Evolutionary conservation across 2,329 filamentous ascomycete species (phyloP).

Genomic region (Teratosphaeria viscida): DNA sequence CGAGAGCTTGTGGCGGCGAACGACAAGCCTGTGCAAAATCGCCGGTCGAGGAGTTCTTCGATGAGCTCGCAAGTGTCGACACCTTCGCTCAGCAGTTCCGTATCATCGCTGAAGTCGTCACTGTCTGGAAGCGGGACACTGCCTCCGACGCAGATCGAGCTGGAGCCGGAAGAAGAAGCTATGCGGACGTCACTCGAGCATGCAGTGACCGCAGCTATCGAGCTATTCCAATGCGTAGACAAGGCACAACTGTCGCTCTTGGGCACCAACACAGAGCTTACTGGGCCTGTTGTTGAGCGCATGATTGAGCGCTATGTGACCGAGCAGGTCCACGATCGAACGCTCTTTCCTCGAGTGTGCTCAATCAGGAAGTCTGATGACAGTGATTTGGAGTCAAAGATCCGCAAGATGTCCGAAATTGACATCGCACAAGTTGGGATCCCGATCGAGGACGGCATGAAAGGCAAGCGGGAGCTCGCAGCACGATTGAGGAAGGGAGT

Average conservation of each 20-base stretch:
- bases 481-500: conserved; percentile 67
- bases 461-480: conserved; percentile 71
- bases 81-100: conserved; percentile 24
- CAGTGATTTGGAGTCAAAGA: conserved; percentile 75
- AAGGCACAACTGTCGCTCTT: conserved; percentile 88
- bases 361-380: conserved; percentile 72
- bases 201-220: conserved; percentile 84
- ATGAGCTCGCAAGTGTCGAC: conserved; percentile 25
- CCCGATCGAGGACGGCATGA: conserved; percentile 64
- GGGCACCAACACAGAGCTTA: conserved; percentile 86
- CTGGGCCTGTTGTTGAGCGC: conserved; percentile 81
- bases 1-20: conserved; percentile 79
- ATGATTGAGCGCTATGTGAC: conserved; percentile 91
- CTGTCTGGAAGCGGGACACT: conserved; percentile 28
- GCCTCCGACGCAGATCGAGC: conserved; percentile 48
- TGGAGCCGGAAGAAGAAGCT: conserved; percentile 82
- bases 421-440: conserved; percentile 94
- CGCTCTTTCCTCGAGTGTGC: conserved; percentile 75
- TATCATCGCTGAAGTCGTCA: conserved; percentile 25
- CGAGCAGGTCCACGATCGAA: conserved; percentile 76
- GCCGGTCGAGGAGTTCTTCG: conserved; percentile 24
- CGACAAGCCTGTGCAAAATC: conserved; percentile 63
- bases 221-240: conserved; percentile 90
- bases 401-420: conserved; percentile 84
- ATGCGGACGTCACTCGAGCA: conserved; percentile 85